Conservation (phyloP, 495 filamentous ascomycete species). For the Aspergillus bridgeri region DNA sequence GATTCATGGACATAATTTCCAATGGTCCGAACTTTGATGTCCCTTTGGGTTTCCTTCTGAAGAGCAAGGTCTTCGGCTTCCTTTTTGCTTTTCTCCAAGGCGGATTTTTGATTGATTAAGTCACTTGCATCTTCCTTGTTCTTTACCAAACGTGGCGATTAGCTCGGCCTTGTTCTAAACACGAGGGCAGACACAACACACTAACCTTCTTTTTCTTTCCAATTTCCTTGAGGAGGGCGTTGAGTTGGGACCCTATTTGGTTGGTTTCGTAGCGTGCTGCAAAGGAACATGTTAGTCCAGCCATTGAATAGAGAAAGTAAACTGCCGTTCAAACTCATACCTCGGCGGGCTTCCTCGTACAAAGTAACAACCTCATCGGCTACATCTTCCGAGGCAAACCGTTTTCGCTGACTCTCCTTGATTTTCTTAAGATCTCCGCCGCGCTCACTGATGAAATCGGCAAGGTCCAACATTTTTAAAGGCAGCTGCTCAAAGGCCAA, state of each 20-base stretch:
- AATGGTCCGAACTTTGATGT: conserved; percentile 75
- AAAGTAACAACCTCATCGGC: conserved; percentile 89
- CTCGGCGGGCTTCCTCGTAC: conserved; percentile 81
- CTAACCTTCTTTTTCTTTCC: conserved; percentile 84
- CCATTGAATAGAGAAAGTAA: background rate
- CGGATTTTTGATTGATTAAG: conserved; percentile 68
- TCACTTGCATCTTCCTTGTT: conserved; percentile 81
- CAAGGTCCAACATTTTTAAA: conserved; percentile 67
- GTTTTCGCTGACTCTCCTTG: conserved; percentile 79
- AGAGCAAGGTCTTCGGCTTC: conserved; percentile 65
- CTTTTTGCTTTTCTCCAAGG: conserved; percentile 77
- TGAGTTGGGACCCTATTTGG: conserved; percentile 78
- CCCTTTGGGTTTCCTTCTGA: conserved; percentile 69
- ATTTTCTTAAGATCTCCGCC: conserved; percentile 88
- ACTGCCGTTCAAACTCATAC: conserved; percentile 37
- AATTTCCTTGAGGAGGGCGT: conserved; percentile 84
- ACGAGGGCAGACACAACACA: background rate
- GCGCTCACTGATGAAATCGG: conserved; percentile 78
- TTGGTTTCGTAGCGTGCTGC: conserved; percentile 74
- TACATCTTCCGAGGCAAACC: conserved; percentile 71
- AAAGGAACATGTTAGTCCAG: conserved; percentile 8
- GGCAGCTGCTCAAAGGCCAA: background rate
- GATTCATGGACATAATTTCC: conserved; percentile 93
- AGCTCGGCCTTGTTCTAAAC: background rate
- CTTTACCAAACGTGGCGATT: conserved; percentile 29